phyloP scores from a whole-genome alignment of 805 yeast genomes.

The Blastobotrys mokoenaii region DNA sequence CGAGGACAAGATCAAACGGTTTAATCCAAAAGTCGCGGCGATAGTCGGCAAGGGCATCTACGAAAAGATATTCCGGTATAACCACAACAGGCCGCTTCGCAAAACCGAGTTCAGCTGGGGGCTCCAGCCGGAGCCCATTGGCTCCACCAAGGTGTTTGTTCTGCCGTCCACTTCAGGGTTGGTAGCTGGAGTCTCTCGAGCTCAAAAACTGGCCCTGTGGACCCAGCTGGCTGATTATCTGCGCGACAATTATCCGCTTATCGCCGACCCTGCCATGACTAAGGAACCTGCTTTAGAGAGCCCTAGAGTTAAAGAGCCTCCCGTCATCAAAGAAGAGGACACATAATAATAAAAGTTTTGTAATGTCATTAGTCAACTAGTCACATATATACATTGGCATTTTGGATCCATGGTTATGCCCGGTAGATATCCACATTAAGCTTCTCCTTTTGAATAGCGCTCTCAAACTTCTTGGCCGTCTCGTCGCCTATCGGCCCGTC shows the following conservation, averaged over 20 bases:
- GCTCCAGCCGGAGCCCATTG: constrained; percentile 21
- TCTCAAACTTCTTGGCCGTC: constrained; percentile 14
- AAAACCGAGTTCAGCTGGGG: constrained; percentile 48
- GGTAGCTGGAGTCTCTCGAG: constrained; percentile 43
- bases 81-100: constrained; percentile 26
- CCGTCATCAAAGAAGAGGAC: not conserved
- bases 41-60: constrained; percentile 71
- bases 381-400: not conserved
- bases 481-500: constrained; percentile 16
- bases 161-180: constrained; percentile 70
- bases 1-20: constrained; percentile 34
- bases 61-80: constrained; percentile 43
- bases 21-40: constrained; percentile 39
- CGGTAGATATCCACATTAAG: not conserved
- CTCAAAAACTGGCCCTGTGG: constrained; percentile 45
- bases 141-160: constrained; percentile 38
- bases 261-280: no score
- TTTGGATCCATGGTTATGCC: not conserved
- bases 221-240: constrained; percentile 26
- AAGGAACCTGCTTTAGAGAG: no score
- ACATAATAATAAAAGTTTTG: no score
- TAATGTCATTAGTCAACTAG: no score
- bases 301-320: not conserved
- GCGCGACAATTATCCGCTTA: not conserved
- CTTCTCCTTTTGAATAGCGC: constrained; percentile 11